A percentile compares a stretch with the other conserved stretches of the same genome.
These are phyloP conservation scores for Vitis hybrid DNA, from an alignment of 177 flowering plant genomes.

Conservation along the genomic window DNA sequence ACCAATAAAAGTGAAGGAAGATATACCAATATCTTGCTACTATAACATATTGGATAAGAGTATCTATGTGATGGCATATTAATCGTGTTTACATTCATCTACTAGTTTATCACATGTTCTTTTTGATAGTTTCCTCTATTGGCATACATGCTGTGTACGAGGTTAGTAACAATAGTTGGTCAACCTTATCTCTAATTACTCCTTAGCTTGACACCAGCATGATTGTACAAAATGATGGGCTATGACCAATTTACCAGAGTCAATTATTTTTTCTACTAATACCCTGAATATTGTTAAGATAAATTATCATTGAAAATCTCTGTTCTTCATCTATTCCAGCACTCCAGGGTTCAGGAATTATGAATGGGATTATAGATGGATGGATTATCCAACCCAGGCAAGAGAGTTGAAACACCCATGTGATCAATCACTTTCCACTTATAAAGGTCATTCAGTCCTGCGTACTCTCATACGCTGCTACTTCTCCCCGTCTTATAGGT, in stretches of 20 bases:
- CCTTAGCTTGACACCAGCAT: conserved; percentile 1
- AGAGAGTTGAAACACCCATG: conserved; percentile 58
- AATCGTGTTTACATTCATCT: too few species aligned
- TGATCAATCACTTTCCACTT: conserved; percentile 85
- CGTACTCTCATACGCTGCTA: conserved; percentile 88
- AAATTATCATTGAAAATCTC: background rate
- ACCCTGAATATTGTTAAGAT: background rate
- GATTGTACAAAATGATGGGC: background rate
- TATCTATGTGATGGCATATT: too few species aligned
- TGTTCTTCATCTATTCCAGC: conserved; percentile 29
- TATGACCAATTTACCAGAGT: background rate
- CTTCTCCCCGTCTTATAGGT: conserved; percentile 39
- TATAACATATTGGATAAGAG: too few species aligned
- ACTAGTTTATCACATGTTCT: too few species aligned
- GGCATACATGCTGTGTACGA: background rate
- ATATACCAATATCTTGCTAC: too few species aligned
- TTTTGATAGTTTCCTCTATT: background rate
- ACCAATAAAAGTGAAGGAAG: too few species aligned
- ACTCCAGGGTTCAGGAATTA: conserved; percentile 31
- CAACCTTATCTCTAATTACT: conserved; percentile 1
- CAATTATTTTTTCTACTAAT: background rate
- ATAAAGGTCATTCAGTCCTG: conserved; percentile 84
- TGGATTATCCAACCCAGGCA: conserved; percentile 68
- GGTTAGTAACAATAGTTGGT: background rate
- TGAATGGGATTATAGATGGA: conserved; percentile 94